A percentile compares a stretch with the other conserved stretches of the same genome.
Conservation (phyloP, 441 rosid species). For the Gossypium gossypioides region DNA sequence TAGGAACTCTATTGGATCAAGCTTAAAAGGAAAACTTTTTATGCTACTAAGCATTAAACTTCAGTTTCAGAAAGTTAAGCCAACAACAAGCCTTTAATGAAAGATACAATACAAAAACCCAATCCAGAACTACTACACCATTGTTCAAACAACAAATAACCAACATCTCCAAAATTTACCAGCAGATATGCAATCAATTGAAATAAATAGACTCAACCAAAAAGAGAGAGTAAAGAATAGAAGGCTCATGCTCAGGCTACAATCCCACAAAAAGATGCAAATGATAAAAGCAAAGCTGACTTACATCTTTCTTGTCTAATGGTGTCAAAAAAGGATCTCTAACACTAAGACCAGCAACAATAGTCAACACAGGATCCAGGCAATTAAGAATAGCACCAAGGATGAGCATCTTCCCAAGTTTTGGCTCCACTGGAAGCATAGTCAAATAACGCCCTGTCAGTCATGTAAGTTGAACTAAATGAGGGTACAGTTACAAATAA, state of each 20-base stretch:
- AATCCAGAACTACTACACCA: not conserved
- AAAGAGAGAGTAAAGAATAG: not conserved
- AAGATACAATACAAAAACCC: not conserved
- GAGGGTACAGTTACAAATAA: constrained; percentile 8
- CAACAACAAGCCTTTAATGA: not conserved
- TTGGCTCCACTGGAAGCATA: constrained; percentile 89
- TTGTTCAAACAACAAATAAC: not conserved
- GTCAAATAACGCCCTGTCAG: constrained; percentile 69
- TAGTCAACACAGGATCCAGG: constrained; percentile 73
- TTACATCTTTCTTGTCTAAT: constrained; percentile 83
- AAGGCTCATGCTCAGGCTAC: not conserved
- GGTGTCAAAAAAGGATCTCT: constrained; percentile 90
- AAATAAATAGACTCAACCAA: not conserved
- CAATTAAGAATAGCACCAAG: constrained; percentile 78
- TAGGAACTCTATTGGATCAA: not conserved
- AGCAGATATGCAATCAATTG: not conserved
- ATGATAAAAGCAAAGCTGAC: constrained; percentile 24
- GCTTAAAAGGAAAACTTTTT: not conserved
- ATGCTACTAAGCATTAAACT: not conserved
- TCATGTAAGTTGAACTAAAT: constrained; percentile 19
- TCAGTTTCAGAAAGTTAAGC: not conserved
- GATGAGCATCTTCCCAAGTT: constrained; percentile 89
- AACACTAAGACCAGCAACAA: constrained; percentile 79
- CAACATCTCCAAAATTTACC: not conserved
- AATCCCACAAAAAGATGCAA: not conserved